phyloP scores from a whole-genome alignment of 2,329 filamentous ascomycete species.

The Neurospora sp. region DNA sequence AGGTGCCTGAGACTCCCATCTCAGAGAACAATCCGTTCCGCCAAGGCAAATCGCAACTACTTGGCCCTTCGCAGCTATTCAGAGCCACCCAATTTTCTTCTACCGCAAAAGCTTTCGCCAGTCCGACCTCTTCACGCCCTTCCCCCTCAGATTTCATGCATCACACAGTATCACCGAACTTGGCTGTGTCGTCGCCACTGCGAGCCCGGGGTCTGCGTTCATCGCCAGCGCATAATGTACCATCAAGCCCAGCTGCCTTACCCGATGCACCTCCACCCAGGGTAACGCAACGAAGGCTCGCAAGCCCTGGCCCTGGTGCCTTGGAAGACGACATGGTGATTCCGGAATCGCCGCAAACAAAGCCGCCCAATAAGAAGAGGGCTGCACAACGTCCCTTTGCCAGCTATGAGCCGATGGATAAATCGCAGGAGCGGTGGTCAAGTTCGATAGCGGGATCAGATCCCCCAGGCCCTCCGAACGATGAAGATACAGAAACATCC shows the following conservation, averaged over 20 bases:
- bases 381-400: constrained; percentile 24
- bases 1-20: constrained; percentile 38
- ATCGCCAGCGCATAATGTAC: constrained; percentile 24
- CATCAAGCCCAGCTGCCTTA: constrained; percentile 17
- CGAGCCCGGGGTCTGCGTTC: constrained; percentile 39
- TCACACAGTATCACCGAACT: constrained; percentile 37
- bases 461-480: constrained; percentile 21
- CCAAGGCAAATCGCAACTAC: constrained; percentile 24
- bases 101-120: constrained; percentile 34
- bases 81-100: constrained; percentile 46
- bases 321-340: constrained; percentile 11
- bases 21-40: constrained; percentile 39
- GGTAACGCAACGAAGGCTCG: constrained; percentile 1
- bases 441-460: constrained; percentile 9
- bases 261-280: constrained; percentile 11
- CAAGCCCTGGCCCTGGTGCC: constrained; percentile 7
- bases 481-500: constrained; percentile 24
- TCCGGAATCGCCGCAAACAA: constrained; percentile 12
- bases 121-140: constrained; percentile 48
- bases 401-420: constrained; percentile 36
- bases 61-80: constrained; percentile 42
- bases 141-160: constrained; percentile 38
- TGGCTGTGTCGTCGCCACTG: constrained; percentile 35
- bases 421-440: constrained; percentile 33
- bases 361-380: constrained; percentile 7